Base-by-base conservation (phyloP, 768 basidiomycete species). In the Rossbeevera mucosa region DNA sequence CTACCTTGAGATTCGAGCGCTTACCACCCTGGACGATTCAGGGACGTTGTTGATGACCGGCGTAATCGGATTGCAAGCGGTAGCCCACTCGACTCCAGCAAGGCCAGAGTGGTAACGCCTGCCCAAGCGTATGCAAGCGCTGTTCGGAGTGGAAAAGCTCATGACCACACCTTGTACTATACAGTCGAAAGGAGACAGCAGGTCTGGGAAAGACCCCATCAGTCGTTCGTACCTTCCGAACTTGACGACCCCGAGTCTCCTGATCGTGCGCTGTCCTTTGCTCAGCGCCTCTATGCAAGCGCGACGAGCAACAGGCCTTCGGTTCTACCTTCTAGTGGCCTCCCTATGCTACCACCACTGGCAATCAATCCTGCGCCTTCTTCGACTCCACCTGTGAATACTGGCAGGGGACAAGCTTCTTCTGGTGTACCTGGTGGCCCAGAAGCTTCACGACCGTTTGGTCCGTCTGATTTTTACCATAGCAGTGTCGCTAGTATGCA, bases 261-360 rank as follows among this genome's bases (percentile, higher is more conserved):
- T 44, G 53, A 47, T 11, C 55, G 44, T 38, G 67, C 63, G 13
- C 52, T 61, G 43, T 70, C 70, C 3, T 59, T 68, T 30, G 77
- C 77, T 21, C 77, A 76, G 44, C 71, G 70, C 45, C 59, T 79
- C 24, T 79, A 77, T 55, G 74, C 73, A 7, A 76, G 74, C 43
- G 72, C 75, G 4, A 47, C 64, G 24, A 60, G 53, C 48, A 62
- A 57, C 47, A 59, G 52, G 25, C 50, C 52, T 21, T 54, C 57
- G 12, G 38, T 38, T 11, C 38, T 26, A 8, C 46, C 55, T 40
- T 36, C 49, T n/a, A 29, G 30, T n/a, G 22, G 7, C 42, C 42
- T 51, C 20, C 41, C 62, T 7, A 22, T 55, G 29, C 41, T 46
- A 49, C 51, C 55, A 20, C 36, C 44, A n/a, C n/a, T n/a, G n/a